Percentiles rank a stretch among this genome's conserved stretches.
Evolutionary conservation across 73 alveolate genomes (phyloP).

Genomic region (Uronychia setigera): DNA sequence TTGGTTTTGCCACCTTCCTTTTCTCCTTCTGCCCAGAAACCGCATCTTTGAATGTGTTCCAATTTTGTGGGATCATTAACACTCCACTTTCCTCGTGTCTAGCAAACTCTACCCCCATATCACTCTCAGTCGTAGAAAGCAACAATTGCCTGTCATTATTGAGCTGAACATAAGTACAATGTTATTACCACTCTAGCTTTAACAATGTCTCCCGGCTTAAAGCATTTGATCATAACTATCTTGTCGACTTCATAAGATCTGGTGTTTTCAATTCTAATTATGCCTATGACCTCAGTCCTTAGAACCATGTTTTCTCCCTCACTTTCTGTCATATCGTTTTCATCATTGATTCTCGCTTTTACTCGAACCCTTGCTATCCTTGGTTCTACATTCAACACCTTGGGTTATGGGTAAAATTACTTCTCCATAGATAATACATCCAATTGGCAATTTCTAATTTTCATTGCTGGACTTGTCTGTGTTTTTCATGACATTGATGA

Average conservation of each 20-base stretch:
- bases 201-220: constrained; percentile 70
- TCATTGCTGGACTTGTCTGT: no score
- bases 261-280: constrained; percentile 60
- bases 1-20: constrained; percentile 79
- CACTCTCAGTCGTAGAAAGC: constrained; percentile 65
- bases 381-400: background rate
- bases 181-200: constrained; percentile 56
- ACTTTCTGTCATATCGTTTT: no score
- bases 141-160: background rate
- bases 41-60: constrained; percentile 57
- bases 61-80: constrained; percentile 64
- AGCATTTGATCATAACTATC: constrained; percentile 60
- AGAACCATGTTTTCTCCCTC: background rate
- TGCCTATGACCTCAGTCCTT: constrained; percentile 44
- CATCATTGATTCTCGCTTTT: background rate
- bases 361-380: background rate
- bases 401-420: background rate
- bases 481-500: no score
- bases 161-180: background rate
- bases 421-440: background rate
- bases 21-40: constrained; percentile 60
- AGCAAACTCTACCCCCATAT: constrained; percentile 72
- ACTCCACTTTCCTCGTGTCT: constrained; percentile 53
- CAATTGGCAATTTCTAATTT: background rate
- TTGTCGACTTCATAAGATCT: constrained; percentile 61